Base-by-base conservation (phyloP, 176 grass and related monocot species). In the Thinopyrum elongatum region DNA sequence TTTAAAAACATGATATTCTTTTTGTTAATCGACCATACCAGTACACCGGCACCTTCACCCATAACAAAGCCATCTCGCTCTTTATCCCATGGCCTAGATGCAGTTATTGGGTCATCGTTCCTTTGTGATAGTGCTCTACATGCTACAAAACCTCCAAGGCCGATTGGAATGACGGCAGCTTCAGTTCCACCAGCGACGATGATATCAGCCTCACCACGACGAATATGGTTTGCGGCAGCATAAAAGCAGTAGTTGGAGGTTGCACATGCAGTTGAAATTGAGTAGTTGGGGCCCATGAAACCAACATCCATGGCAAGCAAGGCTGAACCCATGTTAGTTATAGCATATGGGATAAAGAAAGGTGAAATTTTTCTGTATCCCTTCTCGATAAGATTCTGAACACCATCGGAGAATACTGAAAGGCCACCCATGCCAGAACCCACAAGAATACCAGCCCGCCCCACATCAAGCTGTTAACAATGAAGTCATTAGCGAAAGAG, bases 181-280 rank as follows among this genome's bases (percentile, higher is more conserved):
- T 93, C 91, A 39, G 91, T 86, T 70, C 91, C 91, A 80, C 88
- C 91, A 82, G 88, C 82, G 73, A 93, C 10, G 7, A 93, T 93
- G 26, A 93, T 16, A 90, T 93, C 91, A 80, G 91, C 91, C 60
- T 93, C 91, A 63, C 88, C 91, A 38, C 82, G 85, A 25, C 91
- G 78, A 80, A 91, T 94, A 68, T 94, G 92, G 69, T 94, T 94
- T 21, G 92, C 89, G 59, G 92, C 89, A 44, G 86, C 86, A 87
- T 91, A 91, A 78, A 94, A 87, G 33, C 89, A 94, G 31, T 77
- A 94, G 59, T 94, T 91, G 30, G 89, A 89, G 76, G 89, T 91
- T 81, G 92, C 92, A 42, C 92, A 91, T 7, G 92, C 92, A 84
- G 92, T 91, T 86, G 92, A 94, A 74, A 91, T 94, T 58, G 89